A percentile compares a stretch with the other conserved stretches of the same genome.
phyloP scores from a whole-genome alignment of 345 rosid genomes.

The Salix viminalis region DNA sequence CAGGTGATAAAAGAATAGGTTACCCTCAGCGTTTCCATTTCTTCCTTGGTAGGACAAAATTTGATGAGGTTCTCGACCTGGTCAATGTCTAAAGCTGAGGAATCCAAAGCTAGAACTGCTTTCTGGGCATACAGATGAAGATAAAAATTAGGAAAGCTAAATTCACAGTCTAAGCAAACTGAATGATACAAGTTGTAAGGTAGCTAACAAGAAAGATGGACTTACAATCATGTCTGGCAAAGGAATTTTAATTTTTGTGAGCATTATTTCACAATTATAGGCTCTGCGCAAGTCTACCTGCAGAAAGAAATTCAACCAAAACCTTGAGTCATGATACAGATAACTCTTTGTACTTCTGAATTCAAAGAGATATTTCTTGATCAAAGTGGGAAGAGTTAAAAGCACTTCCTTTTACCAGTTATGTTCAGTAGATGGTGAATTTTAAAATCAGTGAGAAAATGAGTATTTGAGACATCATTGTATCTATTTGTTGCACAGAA shows the following conservation, averaged over 20 bases:
- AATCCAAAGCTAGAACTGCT: conserved; percentile 89
- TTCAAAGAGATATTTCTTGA: neutral
- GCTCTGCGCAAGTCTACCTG: conserved; percentile 98
- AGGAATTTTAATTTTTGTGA: conserved; percentile 87
- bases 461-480: neutral
- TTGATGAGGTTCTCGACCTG: conserved; percentile 98
- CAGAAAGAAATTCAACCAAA: conserved; percentile 22
- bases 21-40: conserved; percentile 86
- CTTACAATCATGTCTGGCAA: conserved; percentile 94
- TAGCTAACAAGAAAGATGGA: conserved; percentile 20
- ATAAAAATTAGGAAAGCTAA: conserved; percentile 7
- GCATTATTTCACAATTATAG: conserved; percentile 98
- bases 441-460: neutral
- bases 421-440: neutral
- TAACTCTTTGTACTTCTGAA: neutral
- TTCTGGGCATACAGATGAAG: conserved; percentile 40
- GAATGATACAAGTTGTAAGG: neutral
- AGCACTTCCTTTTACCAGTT: neutral
- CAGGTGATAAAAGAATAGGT: conserved; percentile 3
- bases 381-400: neutral
- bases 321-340: conserved; percentile 4
- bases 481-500: neutral
- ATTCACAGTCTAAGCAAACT: neutral
- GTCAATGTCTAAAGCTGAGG: conserved; percentile 78
- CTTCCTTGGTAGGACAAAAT: conserved; percentile 96